A percentile compares a stretch with the other conserved stretches of the same genome.
phyloP scores from a whole-genome alignment of 768 basidiomycete genomes.

The Tulasnella sp. region DNA sequence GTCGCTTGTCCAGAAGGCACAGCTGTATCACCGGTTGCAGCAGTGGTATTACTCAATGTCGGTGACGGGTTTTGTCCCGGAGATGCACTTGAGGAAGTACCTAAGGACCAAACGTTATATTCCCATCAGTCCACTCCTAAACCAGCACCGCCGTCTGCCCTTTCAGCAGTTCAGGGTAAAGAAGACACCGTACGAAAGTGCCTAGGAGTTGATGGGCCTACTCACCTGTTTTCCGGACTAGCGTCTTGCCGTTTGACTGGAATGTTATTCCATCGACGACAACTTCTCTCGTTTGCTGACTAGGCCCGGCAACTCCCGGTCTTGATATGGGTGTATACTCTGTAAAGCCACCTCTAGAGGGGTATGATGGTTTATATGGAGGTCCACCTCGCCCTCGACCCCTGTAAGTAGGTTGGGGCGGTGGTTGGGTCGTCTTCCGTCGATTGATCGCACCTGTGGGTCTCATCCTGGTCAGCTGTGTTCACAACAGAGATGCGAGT shows the following conservation, averaged over 20 bases:
- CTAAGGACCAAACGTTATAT: background rate
- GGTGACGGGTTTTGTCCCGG: background rate
- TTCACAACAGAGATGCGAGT: background rate
- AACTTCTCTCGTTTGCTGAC: slow-evolving; percentile 28
- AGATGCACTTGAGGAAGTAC: background rate
- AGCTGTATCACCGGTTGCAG: background rate
- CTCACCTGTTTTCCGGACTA: slow-evolving; percentile 80
- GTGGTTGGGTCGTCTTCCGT: slow-evolving; percentile 36
- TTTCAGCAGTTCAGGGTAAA: background rate
- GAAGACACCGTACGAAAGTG: background rate
- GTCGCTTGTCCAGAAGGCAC: too few species aligned
- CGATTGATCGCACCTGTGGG: slow-evolving; percentile 59
- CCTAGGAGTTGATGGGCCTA: background rate
- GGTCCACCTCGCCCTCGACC: slow-evolving; percentile 6
- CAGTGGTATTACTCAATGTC: background rate
- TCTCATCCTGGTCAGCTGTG: background rate
- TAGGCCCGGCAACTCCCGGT: background rate
- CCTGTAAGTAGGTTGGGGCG: background rate
- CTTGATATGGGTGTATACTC: background rate
- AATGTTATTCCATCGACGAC: slow-evolving; percentile 82
- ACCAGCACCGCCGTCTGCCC: background rate
- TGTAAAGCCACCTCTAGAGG: background rate
- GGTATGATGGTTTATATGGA: background rate
- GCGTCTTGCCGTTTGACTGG: slow-evolving; percentile 69
- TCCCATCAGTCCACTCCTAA: background rate